Evolutionary conservation across 2,329 filamentous ascomycete species (phyloP), one percentile per base, ranked within the genome.

Genomic region (Tympanopsis confertula): DNA sequence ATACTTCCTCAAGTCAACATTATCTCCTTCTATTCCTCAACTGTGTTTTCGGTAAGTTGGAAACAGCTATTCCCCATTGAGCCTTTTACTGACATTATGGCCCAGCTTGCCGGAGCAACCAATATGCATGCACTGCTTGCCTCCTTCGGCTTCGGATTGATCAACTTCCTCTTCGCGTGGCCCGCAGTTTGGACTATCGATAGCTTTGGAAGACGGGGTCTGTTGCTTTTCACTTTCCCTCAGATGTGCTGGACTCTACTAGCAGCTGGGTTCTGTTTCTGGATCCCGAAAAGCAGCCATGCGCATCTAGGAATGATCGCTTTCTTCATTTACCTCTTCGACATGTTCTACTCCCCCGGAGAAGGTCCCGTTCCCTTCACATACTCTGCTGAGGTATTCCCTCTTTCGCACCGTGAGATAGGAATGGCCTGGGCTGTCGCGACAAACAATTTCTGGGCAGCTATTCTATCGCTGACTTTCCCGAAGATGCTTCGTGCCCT

Each of bases 101-200:
- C n/a, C n/a, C n/a, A n/a, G n/a, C n/a, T n/a, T n/a, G n/a, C n/a
- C n/a, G n/a, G n/a, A n/a, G n/a, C n/a, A n/a, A n/a, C n/a, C n/a
- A n/a, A n/a, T n/a, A n/a, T n/a, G n/a, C n/a, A n/a, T n/a, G 66
- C 71, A 1, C 57, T 76, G 2, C 59, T 73, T 4, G 69, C 66
- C 0, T 73, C 69, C 0, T 71, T 69, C 58, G 72, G 71, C 2
- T 71, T 69, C 39, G 72, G 72, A 7, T 49, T 74, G 15, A 60
- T 74, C 38, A 75, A 75, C 52, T 76, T 71, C 46, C 38, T 75
- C 4, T 74, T 74, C 39, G 71, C 72, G 3, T 69, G 72, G 42
- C 72, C 71, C 0, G 71, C 72, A 2, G 53, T 74, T 30, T 71
- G 67, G 53, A 75, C 71, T 2, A 76, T 76, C 37, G 71, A 76